Percentiles rank a stretch among this genome's conserved stretches.
Conservation (phyloP, 2,329 filamentous ascomycete species). For the Zymoseptoria brevis region DNA sequence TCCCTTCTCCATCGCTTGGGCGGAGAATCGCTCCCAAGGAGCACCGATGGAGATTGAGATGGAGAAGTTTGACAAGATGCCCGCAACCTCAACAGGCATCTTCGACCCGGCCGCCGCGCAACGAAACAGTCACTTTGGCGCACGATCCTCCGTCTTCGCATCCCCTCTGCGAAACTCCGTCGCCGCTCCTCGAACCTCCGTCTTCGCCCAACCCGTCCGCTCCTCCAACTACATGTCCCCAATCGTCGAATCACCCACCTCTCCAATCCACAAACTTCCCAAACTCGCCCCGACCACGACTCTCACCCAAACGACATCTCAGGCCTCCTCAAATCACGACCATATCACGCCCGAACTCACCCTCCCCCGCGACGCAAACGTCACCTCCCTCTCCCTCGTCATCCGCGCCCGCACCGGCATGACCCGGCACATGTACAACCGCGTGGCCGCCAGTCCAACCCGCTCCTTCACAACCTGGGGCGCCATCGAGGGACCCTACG, state of each 20-base stretch:
- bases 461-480: slow-evolving; percentile 57
- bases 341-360: slow-evolving; percentile 14
- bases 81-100: slow-evolving; percentile 7
- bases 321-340: slow-evolving; percentile 13
- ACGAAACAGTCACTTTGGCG: not conserved
- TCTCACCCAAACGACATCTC: slow-evolving; percentile 12
- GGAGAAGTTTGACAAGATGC: slow-evolving; percentile 22
- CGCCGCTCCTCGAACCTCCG: not conserved
- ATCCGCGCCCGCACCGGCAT: slow-evolving; percentile 67
- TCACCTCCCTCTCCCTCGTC: slow-evolving; percentile 56
- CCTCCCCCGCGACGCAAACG: slow-evolving; percentile 25
- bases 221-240: slow-evolving; percentile 2
- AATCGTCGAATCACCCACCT: not conserved
- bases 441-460: slow-evolving; percentile 53
- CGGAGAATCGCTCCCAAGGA: slow-evolving; percentile 25
- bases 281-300: slow-evolving; percentile 7
- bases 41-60: slow-evolving; percentile 21
- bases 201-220: slow-evolving; percentile 1
- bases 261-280: not conserved
- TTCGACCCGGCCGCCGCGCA: slow-evolving; percentile 1
- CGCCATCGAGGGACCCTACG: slow-evolving; percentile 68
- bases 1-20: slow-evolving; percentile 46
- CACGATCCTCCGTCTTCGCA: not conserved
- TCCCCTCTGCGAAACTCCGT: not conserved
- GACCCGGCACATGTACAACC: slow-evolving; percentile 61